Percentiles rank a stretch among this genome's conserved stretches.
Evolutionary conservation across 495 filamentous ascomycete genomes (phyloP).

Genomic region (Penicillium taxi): DNA sequence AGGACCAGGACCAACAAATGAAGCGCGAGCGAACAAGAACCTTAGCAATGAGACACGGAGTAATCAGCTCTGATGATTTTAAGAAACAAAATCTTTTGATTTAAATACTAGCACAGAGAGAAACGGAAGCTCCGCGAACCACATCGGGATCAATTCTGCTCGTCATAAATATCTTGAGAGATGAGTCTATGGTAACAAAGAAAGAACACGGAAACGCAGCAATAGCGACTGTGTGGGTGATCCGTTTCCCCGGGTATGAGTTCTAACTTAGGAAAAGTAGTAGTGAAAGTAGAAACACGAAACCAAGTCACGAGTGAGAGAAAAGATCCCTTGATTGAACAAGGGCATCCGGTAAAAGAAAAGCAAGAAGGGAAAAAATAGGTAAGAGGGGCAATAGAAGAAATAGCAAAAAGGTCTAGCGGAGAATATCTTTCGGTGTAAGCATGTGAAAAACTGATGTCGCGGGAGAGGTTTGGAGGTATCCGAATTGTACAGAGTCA

Average conservation of each 20-base stretch:
- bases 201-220: neutral
- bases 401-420: slow-evolving; percentile 5
- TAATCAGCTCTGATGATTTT: no score
- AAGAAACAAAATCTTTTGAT: no score
- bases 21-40: no score
- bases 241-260: slow-evolving; percentile 13
- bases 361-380: neutral
- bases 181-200: slow-evolving; percentile 3
- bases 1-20: no score
- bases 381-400: neutral
- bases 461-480: neutral
- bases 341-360: no score
- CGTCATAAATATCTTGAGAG: slow-evolving; percentile 2
- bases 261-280: slow-evolving; percentile 10
- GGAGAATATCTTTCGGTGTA: slow-evolving; percentile 8
- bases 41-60: no score
- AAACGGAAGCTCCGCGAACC: slow-evolving; percentile 3
- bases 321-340: no score
- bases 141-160: slow-evolving; percentile 1
- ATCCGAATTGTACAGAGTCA: slow-evolving; percentile 6
- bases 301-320: neutral
- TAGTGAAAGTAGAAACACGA: slow-evolving; percentile 1
- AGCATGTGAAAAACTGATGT: slow-evolving; percentile 1
- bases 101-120: no score
- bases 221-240: slow-evolving; percentile 13